Base-by-base conservation (phyloP, 2,329 filamentous ascomycete genomes). In the Talaromyces sp. region DNA sequence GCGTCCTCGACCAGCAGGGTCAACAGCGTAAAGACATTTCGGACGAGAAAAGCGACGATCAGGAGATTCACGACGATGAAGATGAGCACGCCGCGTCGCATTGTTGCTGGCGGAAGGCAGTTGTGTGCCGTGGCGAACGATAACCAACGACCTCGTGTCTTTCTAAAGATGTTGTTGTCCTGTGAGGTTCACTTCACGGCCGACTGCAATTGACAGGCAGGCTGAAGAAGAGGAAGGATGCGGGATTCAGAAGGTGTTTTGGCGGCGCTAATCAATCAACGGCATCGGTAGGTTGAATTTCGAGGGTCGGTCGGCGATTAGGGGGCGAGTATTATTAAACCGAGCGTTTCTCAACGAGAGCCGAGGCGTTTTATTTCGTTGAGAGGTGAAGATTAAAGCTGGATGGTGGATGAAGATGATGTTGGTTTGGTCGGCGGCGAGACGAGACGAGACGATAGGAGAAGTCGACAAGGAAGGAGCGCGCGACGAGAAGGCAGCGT, bases 21-120 rank as follows among this genome's bases (percentile, higher is more conserved):
- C 62, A 92, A 82, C 40, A 92, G 82, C 8, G 88, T 91, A 77
- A 86, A 90, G 69, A 91, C 87, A 65, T 81, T 83, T 76, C 87
- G 83, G 34, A 92, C 76, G 42, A 91, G 81, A 70, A 88, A 83
- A 57, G 81, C 80, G 67, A 92, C 75, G 65, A 91, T 80, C 63
- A 87, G 65, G 57, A 89, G 71, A 71, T 89, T 89, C 73, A 86
- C 79, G 63, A 91, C 68, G 59, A 90, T 76, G 76, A 88, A 89
- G 70, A 89, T 80, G 62, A 87, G 69, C 63, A 86, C 76, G 70
- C 83, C 82, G 76, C 82, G 82, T 68, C 85, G 82, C 86, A 88
- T 88, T 62, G 66, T 57, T 23, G 65, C 51, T 30, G 52, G 51
- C 28, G n/a, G 30, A 36, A 40, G 23, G 59, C 40, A 50, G 53